Base-by-base conservation (phyloP, 2,329 filamentous ascomycete species). In the Aspergillaceae sp. region DNA sequence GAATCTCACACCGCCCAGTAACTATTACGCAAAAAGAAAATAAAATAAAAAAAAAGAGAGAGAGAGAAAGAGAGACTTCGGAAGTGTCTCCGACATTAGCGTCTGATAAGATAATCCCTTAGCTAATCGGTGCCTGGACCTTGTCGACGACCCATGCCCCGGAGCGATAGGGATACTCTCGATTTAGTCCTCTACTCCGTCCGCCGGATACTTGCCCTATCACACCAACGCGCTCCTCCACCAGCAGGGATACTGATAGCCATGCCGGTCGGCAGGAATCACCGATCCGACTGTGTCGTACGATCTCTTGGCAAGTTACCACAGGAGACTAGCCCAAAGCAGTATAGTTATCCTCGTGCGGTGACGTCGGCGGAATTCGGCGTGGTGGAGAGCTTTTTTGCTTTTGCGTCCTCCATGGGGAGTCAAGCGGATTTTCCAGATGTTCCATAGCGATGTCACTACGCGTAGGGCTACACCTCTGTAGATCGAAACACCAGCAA, bases 301-400 rank as follows among this genome's bases (percentile, higher is more conserved):
- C 36, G 36, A 38, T 38, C 36, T 38, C 36, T 9, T 28, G 4
- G 10, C 30, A 11, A 19, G 36, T 26, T 26, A 26, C 8, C 27
- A 8, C 36, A 38, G 36, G 36, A 26, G 6, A 38, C 36, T 10
- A 26, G 27, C 36, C 19, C 3, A 19, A 38, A 26, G 5, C 2
- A 8, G 36, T 26, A 26, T 38, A 26, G 36, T 26, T n/a, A 9
- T 26, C n/a, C 36, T 38, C 11, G 19, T 26, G 36, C 19, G 19
- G 36, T 38, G 36, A 38, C 36, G 36, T 38, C 19, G n/a, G n/a
- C 7, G 36, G 26, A 54, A 45, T 54, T 43, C 43, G 42, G 45
- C 44, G 47, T n/a, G n/a, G n/a, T n/a, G n/a, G n/a, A 46, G 10
- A 36, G 27, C 33, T 29, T 5, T 8, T 32, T 32, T 8, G 8